Conservation (phyloP, 768 basidiomycete species). For the Nidularia sp. region DNA sequence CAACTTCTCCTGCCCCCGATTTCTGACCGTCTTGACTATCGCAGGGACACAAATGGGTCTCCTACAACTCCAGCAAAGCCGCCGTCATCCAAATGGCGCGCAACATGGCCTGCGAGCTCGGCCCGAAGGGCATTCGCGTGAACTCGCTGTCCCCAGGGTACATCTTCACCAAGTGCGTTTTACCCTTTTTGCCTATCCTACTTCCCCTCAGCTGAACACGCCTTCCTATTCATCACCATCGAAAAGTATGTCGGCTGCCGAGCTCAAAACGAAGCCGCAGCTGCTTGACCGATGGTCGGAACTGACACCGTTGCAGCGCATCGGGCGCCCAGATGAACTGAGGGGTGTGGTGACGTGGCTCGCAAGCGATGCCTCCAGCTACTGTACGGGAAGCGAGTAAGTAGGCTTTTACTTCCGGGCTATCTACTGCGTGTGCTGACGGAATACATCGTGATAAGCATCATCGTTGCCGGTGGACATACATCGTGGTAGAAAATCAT, state of each 20-base stretch:
- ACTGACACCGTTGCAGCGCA: slow-evolving; percentile 59
- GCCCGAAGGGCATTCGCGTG: slow-evolving; percentile 60
- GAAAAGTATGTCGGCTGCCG: slow-evolving; percentile 2
- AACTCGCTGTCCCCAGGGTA: slow-evolving; percentile 72
- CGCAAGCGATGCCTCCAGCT: slow-evolving; percentile 65
- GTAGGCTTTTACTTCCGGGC: slow-evolving; percentile 5
- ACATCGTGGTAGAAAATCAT: slow-evolving; percentile 8
- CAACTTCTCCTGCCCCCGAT: not conserved
- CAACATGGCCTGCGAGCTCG: slow-evolving; percentile 75
- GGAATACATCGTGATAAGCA: not conserved
- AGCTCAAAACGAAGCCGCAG: slow-evolving; percentile 36
- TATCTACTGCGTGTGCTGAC: not conserved
- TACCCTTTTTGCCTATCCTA: not conserved
- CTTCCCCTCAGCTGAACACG: not conserved
- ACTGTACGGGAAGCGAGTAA: slow-evolving; percentile 70
- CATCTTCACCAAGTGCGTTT: slow-evolving; percentile 56
- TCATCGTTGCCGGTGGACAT: slow-evolving; percentile 3
- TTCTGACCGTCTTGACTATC: not conserved
- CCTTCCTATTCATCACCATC: not conserved
- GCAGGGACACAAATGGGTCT: slow-evolving; percentile 64
- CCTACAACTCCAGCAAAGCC: slow-evolving; percentile 72
- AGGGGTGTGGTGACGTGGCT: slow-evolving; percentile 66
- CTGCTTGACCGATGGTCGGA: slow-evolving; percentile 52
- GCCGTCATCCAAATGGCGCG: slow-evolving; percentile 80
- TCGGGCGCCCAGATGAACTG: slow-evolving; percentile 67